These are phyloP conservation scores for Ulmus americana DNA, from an alignment of 331 rosid genomes.

Conservation along the genomic window DNA sequence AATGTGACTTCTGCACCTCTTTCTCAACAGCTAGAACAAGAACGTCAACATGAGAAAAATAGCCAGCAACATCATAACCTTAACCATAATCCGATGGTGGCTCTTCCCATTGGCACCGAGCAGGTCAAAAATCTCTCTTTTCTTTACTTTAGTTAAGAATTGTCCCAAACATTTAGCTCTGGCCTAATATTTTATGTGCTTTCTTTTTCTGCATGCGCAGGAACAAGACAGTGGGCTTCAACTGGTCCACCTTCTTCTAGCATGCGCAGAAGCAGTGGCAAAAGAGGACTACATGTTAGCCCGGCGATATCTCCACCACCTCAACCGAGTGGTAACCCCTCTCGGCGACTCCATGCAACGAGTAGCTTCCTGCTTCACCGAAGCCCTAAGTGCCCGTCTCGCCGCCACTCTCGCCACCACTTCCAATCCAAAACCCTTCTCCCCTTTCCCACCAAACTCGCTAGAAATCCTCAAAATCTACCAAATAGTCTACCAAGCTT, in stretches of 20 bases:
- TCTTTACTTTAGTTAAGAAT: not conserved
- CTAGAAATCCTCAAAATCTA: constrained; percentile 68
- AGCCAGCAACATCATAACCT: constrained; percentile 31
- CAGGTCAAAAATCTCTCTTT: constrained; percentile 31
- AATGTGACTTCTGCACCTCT: constrained; percentile 27
- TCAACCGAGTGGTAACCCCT: constrained; percentile 60
- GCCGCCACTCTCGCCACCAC: constrained; percentile 49
- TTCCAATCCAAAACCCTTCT: constrained; percentile 25
- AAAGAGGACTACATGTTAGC: constrained; percentile 88
- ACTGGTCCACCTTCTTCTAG: constrained; percentile 83
- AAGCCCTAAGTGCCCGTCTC: constrained; percentile 65
- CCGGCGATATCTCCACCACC: constrained; percentile 68
- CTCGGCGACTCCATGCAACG: constrained; percentile 90
- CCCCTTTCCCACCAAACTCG: constrained; percentile 55
- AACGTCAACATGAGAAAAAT: constrained; percentile 51
- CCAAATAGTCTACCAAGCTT: constrained; percentile 88
- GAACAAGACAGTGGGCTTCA: constrained; percentile 95
- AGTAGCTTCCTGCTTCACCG: constrained; percentile 77
- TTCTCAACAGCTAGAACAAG: constrained; percentile 52
- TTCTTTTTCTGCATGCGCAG: constrained; percentile 10
- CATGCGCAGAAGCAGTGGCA: constrained; percentile 85
- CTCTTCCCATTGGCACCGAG: constrained; percentile 47
- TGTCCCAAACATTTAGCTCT: too few relatives aligned
- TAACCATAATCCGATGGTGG: constrained; percentile 37
- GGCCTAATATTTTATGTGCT: not conserved